Evolutionary conservation across 768 basidiomycete genomes (phyloP).

Genomic region (Dendrothele bispora): DNA sequence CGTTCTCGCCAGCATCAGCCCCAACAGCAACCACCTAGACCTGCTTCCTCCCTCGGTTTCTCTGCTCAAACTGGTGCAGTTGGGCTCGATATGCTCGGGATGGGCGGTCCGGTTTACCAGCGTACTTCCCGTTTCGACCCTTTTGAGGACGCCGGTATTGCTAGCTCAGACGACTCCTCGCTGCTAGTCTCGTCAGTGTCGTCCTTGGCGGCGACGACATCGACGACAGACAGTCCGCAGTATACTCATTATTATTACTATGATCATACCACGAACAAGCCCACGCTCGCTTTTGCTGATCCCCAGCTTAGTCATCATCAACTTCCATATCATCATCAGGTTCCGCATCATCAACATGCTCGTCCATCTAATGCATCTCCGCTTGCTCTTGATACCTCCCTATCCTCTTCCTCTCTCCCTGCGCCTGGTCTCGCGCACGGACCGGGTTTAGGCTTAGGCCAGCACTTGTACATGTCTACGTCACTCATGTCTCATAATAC

Average conservation of each 20-base stretch:
- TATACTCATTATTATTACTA: constrained; percentile 10
- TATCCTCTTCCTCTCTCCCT: no score
- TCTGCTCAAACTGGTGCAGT: not conserved
- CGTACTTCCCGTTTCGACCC: constrained; percentile 6
- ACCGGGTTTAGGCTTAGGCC: no score
- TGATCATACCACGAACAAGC: constrained; percentile 6
- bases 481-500: no score
- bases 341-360: no score
- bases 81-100: not conserved
- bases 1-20: no score
- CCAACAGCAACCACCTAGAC: not conserved
- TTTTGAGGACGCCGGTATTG: constrained; percentile 1
- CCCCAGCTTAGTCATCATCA: no score
- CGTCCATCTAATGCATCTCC: no score
- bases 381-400: no score
- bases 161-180: not conserved
- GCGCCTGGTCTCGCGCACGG: no score
- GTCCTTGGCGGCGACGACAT: not conserved
- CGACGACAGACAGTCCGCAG: not conserved
- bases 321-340: no score
- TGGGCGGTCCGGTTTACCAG: not conserved
- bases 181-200: not conserved
- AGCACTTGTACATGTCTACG: no score
- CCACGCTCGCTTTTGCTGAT: constrained; percentile 11
- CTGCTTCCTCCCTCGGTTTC: not conserved